Percentiles rank a stretch among this genome's conserved stretches.
phyloP scores from a whole-genome alignment of 192 early-diverging fungal species.

The Gonapodya prolifera region DNA sequence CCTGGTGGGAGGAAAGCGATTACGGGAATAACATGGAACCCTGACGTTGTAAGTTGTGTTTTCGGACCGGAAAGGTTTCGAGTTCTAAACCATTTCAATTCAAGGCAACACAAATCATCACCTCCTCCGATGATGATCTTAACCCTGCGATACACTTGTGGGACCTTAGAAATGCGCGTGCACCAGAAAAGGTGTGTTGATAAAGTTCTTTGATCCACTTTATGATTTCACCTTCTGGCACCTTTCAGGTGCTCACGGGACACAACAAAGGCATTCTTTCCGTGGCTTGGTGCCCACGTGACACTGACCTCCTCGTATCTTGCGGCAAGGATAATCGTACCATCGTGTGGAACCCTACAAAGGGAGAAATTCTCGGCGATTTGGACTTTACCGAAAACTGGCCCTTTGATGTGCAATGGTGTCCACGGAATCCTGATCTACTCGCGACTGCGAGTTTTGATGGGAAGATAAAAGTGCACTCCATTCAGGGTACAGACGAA shows the following conservation, averaged over 20 bases:
- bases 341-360: constrained; percentile 81
- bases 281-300: constrained; percentile 89
- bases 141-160: constrained; percentile 81
- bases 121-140: constrained; percentile 82
- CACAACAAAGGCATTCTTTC: constrained; percentile 87
- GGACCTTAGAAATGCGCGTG: constrained; percentile 91
- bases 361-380: constrained; percentile 77
- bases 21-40: constrained; percentile 82
- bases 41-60: constrained; percentile 47
- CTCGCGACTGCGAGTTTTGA: constrained; percentile 83
- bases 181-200: constrained; percentile 54
- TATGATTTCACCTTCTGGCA: neutral
- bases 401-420: constrained; percentile 95
- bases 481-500: constrained; percentile 44
- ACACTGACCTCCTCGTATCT: constrained; percentile 80
- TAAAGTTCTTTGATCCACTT: no score
- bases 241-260: constrained; percentile 47
- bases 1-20: constrained; percentile 60
- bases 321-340: constrained; percentile 93
- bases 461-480: constrained; percentile 79
- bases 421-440: constrained; percentile 84
- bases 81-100: neutral
- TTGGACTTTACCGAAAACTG: constrained; percentile 77
- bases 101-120: constrained; percentile 83
- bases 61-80: neutral